These are phyloP conservation scores for Dichomitus squalens DNA, from an alignment of 1,284 basidiomycete genomes.

Conservation along the genomic window DNA sequence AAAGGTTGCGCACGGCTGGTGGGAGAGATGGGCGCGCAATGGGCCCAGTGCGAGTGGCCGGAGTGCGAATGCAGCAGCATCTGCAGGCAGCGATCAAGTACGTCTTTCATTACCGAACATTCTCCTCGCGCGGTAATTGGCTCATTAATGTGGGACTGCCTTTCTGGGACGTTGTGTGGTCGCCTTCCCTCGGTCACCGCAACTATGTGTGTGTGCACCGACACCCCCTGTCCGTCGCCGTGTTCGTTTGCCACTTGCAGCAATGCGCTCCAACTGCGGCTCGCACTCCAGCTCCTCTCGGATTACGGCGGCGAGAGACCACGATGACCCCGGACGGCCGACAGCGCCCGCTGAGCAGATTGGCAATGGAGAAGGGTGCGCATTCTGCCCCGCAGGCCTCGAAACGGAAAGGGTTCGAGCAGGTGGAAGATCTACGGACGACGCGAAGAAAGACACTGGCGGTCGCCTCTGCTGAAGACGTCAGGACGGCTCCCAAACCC, in stretches of 20 bases:
- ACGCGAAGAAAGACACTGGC: conserved; percentile 27
- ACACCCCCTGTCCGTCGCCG: neutral
- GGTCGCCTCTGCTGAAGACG: conserved; percentile 21
- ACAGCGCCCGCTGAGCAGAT: conserved; percentile 25
- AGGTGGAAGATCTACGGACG: conserved; percentile 28
- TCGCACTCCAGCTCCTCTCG: neutral
- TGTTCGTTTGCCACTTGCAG: neutral
- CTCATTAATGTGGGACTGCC: conserved; percentile 1
- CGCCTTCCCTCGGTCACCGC: neutral
- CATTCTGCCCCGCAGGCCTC: conserved; percentile 24
- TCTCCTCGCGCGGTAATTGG: conserved; percentile 15
- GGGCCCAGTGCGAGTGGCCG: conserved; percentile 11
- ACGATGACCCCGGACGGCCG: conserved; percentile 48
- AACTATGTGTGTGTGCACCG: neutral
- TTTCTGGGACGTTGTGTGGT: neutral
- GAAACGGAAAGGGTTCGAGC: conserved; percentile 19
- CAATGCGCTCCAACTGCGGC: neutral
- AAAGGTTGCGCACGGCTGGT: conserved; percentile 60
- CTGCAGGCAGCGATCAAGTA: conserved; percentile 26
- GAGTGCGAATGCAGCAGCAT: neutral
- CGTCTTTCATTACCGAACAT: conserved; percentile 22
- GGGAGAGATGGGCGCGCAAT: conserved; percentile 50
- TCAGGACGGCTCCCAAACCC: conserved; percentile 21
- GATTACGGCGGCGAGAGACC: conserved; percentile 46
- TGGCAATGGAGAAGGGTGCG: conserved; percentile 15